Conservation (phyloP, 2,329 filamentous ascomycete species). For the Cordyceps cicadae region DNA sequence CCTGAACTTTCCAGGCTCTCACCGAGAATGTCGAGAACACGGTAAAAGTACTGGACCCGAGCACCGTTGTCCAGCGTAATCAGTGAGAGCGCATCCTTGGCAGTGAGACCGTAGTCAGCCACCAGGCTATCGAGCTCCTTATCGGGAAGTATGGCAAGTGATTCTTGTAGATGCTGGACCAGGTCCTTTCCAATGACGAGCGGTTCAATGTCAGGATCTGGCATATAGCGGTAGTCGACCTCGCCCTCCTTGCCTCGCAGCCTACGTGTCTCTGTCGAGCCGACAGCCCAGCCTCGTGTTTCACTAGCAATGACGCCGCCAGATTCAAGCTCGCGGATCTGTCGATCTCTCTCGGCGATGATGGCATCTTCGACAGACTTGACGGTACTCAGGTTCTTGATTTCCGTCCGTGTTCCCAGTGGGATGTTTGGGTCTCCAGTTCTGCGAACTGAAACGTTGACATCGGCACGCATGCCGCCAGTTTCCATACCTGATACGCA, state of each 20-base stretch:
- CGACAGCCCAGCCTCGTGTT: slow-evolving; percentile 87
- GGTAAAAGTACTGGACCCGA: slow-evolving; percentile 73
- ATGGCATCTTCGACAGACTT: slow-evolving; percentile 94
- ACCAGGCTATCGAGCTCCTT: slow-evolving; percentile 56
- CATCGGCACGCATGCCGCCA: slow-evolving; percentile 82
- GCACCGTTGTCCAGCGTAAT: slow-evolving; percentile 69
- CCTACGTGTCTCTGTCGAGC: slow-evolving; percentile 69
- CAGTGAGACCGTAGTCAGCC: slow-evolving; percentile 56
- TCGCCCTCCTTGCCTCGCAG: slow-evolving; percentile 91
- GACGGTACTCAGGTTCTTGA: slow-evolving; percentile 93
- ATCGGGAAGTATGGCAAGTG: slow-evolving; percentile 66
- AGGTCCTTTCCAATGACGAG: slow-evolving; percentile 67
- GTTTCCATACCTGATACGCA: slow-evolving; percentile 90
- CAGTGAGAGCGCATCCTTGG: slow-evolving; percentile 77
- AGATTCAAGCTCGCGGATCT: slow-evolving; percentile 69
- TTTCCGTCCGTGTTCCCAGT: slow-evolving; percentile 85
- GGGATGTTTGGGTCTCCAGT: slow-evolving; percentile 32
- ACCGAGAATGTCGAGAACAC: slow-evolving; percentile 46
- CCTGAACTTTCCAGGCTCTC: slow-evolving; percentile 17
- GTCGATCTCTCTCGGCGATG: slow-evolving; percentile 79
- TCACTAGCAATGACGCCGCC: slow-evolving; percentile 74
- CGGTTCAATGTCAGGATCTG: slow-evolving; percentile 81
- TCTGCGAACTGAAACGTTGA: slow-evolving; percentile 82
- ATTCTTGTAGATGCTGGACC: slow-evolving; percentile 52
- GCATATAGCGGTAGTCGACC: slow-evolving; percentile 98